phyloP scores from a whole-genome alignment of 1,284 basidiomycete genomes.

The Mycena sp. region DNA sequence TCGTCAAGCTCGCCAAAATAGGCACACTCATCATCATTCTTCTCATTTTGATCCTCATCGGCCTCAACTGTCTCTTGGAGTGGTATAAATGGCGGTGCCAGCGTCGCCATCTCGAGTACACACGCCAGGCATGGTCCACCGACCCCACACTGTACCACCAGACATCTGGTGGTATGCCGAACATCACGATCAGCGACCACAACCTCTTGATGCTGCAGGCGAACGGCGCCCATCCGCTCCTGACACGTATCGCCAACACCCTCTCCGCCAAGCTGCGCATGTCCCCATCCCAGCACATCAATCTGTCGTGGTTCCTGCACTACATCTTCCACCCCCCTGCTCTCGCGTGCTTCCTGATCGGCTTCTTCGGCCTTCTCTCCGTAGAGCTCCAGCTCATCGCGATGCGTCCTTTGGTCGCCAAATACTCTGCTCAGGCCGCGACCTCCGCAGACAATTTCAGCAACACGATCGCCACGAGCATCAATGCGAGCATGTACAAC shows the following conservation, averaged over 20 bases:
- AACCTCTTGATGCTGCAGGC: slow-evolving; percentile 80
- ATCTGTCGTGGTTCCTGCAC: slow-evolving; percentile 83
- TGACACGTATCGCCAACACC: slow-evolving; percentile 69
- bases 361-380: slow-evolving; percentile 88
- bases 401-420: slow-evolving; percentile 72
- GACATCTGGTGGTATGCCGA: slow-evolving; percentile 51
- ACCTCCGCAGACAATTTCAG: slow-evolving; percentile 74
- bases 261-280: slow-evolving; percentile 61
- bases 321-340: slow-evolving; percentile 93
- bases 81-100: slow-evolving; percentile 86
- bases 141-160: slow-evolving; percentile 69
- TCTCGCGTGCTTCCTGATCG: slow-evolving; percentile 89
- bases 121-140: slow-evolving; percentile 77
- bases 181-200: slow-evolving; percentile 71
- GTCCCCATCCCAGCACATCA: slow-evolving; percentile 66
- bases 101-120: slow-evolving; percentile 69
- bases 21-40: slow-evolving; percentile 76
- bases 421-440: slow-evolving; percentile 70
- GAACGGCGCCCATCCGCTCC: slow-evolving; percentile 73
- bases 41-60: slow-evolving; percentile 70
- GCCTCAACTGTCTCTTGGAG: slow-evolving; percentile 71
- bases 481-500: slow-evolving; percentile 85
- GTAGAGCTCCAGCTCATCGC: slow-evolving; percentile 88
- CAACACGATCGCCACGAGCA: slow-evolving; percentile 72
- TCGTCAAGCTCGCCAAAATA: slow-evolving; percentile 81